These are phyloP conservation scores for Epichloe glyceriae DNA, from an alignment of 2,329 filamentous ascomycete genomes.

Conservation along the genomic window DNA sequence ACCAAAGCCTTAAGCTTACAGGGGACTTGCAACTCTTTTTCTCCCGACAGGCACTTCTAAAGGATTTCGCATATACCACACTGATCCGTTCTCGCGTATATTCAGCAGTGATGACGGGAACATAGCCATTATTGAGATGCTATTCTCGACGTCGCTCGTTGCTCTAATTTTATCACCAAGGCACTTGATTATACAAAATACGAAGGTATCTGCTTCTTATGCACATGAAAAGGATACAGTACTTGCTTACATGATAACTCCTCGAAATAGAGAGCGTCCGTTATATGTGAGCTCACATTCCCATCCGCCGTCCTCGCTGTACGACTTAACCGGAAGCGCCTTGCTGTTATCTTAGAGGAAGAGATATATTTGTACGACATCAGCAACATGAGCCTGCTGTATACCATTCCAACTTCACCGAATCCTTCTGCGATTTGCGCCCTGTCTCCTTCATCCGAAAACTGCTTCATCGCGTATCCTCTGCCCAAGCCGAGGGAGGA, in stretches of 20 bases:
- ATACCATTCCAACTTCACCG: conserved; percentile 85
- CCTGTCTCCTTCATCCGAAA: conserved; percentile 85
- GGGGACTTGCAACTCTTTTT: background rate
- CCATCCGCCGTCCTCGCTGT: conserved; percentile 92
- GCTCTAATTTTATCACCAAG: conserved; percentile 85
- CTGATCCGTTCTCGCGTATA: conserved; percentile 88
- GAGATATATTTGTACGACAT: conserved; percentile 98
- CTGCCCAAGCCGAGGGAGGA: conserved; percentile 62
- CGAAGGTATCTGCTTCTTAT: conserved; percentile 49
- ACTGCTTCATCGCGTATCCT: conserved; percentile 91
- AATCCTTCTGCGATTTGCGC: conserved; percentile 88
- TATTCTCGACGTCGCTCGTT: conserved; percentile 94
- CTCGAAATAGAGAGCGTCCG: conserved; percentile 45
- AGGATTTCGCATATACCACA: conserved; percentile 93
- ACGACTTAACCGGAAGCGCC: conserved; percentile 81
- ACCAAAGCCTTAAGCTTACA: background rate
- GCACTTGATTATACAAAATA: conserved; percentile 92
- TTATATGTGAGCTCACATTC: conserved; percentile 97
- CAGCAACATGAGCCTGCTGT: conserved; percentile 90
- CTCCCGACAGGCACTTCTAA: conserved; percentile 60
- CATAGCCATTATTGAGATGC: conserved; percentile 93
- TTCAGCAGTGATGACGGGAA: conserved; percentile 92
- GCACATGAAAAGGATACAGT: background rate
- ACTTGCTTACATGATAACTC: background rate
- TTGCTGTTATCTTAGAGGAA: conserved; percentile 88